These are phyloP conservation scores for Acidiella bohemica DNA, from an alignment of 495 filamentous ascomycete species.

Conservation along the genomic window DNA sequence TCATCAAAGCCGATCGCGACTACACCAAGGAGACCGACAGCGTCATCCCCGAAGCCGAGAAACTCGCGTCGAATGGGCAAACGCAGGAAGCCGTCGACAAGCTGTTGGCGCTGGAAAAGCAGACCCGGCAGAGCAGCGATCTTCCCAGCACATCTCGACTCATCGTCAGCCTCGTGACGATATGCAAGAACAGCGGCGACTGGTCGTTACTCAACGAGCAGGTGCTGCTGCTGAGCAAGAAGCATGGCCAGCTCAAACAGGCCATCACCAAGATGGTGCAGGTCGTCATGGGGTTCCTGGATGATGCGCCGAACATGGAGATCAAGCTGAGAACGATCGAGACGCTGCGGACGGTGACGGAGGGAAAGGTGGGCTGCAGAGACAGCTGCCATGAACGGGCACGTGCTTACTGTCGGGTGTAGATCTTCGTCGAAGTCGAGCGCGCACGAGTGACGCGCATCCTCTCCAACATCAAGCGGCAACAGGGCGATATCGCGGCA, in stretches of 20 bases:
- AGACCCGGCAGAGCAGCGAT: conserved; percentile 92
- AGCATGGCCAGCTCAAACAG: conserved; percentile 98
- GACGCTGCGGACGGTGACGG: conserved; percentile 87
- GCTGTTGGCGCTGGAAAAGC: conserved; percentile 80
- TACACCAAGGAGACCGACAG: conserved; percentile 85
- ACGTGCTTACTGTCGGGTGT: conserved; percentile 3
- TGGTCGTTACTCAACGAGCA: conserved; percentile 94
- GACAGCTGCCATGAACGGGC: neutral
- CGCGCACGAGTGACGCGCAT: conserved; percentile 88
- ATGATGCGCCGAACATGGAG: conserved; percentile 63
- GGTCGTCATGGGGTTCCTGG: conserved; percentile 81
- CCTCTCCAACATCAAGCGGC: conserved; percentile 90
- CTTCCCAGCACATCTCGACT: conserved; percentile 85
- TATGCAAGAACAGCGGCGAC: conserved; percentile 83
- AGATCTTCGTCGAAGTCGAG: conserved; percentile 99
- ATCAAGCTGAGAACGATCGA: conserved; percentile 88
- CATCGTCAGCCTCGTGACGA: conserved; percentile 73
- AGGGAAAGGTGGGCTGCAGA: conserved; percentile 61
- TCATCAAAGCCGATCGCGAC: conserved; percentile 59
- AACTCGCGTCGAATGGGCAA: conserved; percentile 41
- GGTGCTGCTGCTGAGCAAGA: conserved; percentile 89
- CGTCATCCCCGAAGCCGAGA: conserved; percentile 74
- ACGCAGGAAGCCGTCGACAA: conserved; percentile 69
- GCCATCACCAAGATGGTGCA: conserved; percentile 98
- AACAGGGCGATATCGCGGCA: conserved; percentile 77